phyloP scores from a whole-genome alignment of 2,329 filamentous ascomycete genomes.

The Pseudocercospora musae region DNA sequence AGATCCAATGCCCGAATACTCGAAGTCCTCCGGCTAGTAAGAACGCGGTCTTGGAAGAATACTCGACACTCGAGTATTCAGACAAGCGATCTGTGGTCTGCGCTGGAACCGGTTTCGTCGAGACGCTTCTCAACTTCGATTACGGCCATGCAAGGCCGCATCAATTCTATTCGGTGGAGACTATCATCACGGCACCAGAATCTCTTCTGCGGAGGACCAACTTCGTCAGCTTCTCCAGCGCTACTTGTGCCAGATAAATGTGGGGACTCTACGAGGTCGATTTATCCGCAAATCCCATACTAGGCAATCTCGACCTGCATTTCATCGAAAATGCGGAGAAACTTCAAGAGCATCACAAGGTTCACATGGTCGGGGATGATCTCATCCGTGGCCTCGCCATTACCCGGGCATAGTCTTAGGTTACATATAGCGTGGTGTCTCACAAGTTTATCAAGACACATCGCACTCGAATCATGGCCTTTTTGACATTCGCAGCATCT shows the following conservation, averaged over 20 bases:
- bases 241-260: not conserved
- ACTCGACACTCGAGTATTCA: not conserved
- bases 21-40: too few relatives aligned
- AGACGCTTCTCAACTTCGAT: not conserved
- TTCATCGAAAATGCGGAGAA: constrained; percentile 2
- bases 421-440: not conserved
- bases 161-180: not conserved
- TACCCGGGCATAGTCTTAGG: not conserved
- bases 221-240: not conserved
- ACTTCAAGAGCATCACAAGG: not conserved
- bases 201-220: not conserved
- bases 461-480: not conserved
- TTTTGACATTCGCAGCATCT: not conserved
- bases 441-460: not conserved
- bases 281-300: not conserved
- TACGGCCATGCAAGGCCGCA: not conserved
- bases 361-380: not conserved
- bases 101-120: not conserved
- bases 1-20: too few relatives aligned
- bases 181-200: not conserved
- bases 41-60: too few relatives aligned
- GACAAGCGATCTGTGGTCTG: not conserved
- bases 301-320: not conserved
- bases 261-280: not conserved
- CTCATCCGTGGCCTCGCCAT: not conserved